These are phyloP conservation scores for Geranium brycei DNA, from an alignment of 345 rosid genomes.

Conservation along the genomic window DNA sequence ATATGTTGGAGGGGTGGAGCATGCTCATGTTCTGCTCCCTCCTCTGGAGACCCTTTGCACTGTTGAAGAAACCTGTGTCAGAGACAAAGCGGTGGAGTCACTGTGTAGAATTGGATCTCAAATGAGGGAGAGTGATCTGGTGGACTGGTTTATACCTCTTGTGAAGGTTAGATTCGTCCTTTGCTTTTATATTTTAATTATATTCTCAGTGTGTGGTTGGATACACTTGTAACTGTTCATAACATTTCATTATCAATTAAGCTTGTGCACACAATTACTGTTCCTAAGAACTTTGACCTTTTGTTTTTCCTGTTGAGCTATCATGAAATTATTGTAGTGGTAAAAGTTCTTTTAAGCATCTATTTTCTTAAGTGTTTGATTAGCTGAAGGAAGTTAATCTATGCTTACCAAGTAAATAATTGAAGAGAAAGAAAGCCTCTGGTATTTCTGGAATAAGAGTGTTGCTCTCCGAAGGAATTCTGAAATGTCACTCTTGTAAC, in stretches of 20 bases:
- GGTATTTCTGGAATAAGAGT: background rate
- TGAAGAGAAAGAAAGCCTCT: background rate
- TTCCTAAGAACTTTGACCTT: too few species aligned
- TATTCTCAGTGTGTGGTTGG: background rate
- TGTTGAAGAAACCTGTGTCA: conserved; percentile 89
- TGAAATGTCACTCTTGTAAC: background rate
- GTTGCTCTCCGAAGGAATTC: background rate
- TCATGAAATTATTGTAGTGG: background rate
- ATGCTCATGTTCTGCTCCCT: conserved; percentile 60
- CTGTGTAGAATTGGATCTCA: conserved; percentile 82
- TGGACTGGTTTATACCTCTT: conserved; percentile 64
- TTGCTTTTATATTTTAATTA: background rate
- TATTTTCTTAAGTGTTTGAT: too few species aligned
- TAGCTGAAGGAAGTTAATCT: too few species aligned
- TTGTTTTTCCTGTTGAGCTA: too few species aligned
- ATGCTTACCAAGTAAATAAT: background rate
- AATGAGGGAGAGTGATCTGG: conserved; percentile 75
- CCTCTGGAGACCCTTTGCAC: conserved; percentile 78
- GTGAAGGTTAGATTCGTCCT: conserved; percentile 47
- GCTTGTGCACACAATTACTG: background rate
- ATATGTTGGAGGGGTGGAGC: conserved; percentile 79
- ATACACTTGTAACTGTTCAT: background rate
- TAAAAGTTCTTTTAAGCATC: background rate
- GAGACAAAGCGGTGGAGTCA: conserved; percentile 80
- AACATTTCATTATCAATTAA: background rate